Evolutionary conservation across 1,284 basidiomycete genomes (phyloP).

Genomic region (Ceratobasidium papillatum): DNA sequence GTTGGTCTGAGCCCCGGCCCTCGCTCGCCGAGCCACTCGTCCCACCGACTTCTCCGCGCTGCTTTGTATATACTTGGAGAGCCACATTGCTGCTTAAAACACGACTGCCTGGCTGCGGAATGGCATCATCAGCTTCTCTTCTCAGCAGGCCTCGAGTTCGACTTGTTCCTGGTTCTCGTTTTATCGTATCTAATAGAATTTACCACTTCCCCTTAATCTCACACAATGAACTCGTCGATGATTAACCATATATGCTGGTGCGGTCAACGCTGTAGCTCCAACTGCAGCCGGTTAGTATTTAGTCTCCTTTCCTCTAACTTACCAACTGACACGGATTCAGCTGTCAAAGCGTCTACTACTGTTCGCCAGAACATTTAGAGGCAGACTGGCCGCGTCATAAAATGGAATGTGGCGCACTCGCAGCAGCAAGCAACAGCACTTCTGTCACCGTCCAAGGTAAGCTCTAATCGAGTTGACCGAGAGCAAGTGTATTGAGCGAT

Average conservation of each 20-base stretch:
- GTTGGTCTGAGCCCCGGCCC: not conserved
- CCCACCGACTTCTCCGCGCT: not conserved
- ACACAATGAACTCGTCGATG: not conserved
- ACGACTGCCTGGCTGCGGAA: not conserved
- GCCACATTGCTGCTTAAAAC: not conserved
- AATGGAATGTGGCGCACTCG: conserved; percentile 6
- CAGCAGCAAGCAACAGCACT: not conserved
- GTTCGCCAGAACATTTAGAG: conserved; percentile 19
- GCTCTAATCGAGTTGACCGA: not conserved
- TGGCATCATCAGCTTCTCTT: conserved; percentile 29
- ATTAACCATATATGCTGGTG: conserved; percentile 37
- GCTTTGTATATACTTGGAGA: not conserved
- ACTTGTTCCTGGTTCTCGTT: not conserved
- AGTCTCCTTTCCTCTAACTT: not conserved
- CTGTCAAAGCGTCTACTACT: conserved; percentile 19
- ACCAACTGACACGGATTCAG: not conserved
- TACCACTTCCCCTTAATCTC: not conserved
- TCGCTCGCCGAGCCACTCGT: conserved; percentile 25
- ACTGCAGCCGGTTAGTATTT: conserved; percentile 14
- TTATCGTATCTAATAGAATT: not conserved
- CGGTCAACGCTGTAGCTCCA: conserved; percentile 23
- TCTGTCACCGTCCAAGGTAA: conserved; percentile 32
- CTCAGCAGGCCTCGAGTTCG: conserved; percentile 3
- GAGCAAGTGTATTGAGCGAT: not conserved
- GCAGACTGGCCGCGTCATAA: conserved; percentile 28